phyloP scores from a whole-genome alignment of 139 green algal species.

The Medakamo hakoo region DNA sequence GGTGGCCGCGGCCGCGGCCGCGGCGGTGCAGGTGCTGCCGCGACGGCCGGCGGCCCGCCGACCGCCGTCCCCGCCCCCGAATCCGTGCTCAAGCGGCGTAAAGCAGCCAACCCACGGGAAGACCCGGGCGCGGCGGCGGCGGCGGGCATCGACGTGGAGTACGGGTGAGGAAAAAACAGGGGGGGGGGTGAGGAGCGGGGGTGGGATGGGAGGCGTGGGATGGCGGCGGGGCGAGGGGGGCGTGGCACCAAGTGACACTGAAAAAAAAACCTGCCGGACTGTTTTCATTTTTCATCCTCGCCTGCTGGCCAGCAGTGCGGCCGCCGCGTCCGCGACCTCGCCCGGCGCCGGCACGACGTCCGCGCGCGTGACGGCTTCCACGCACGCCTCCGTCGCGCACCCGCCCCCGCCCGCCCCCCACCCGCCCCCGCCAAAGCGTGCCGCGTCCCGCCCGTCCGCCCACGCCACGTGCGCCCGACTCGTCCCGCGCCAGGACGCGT shows the following conservation, averaged over 20 bases:
- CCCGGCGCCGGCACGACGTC: background rate
- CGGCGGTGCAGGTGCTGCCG: background rate
- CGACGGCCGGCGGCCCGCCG: conserved; percentile 1
- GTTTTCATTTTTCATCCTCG: too few relatives aligned
- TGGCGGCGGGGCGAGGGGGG: background rate
- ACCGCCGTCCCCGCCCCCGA: conserved; percentile 2
- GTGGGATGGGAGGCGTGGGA: too few relatives aligned
- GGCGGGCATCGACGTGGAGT: conserved; percentile 10
- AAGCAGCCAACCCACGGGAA: conserved; percentile 15
- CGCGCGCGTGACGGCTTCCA: background rate
- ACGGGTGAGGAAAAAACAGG: conserved; percentile 6
- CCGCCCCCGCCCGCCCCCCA: too few relatives aligned
- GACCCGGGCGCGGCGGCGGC: background rate
- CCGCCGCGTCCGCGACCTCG: too few relatives aligned
- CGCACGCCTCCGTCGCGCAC: background rate
- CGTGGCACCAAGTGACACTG: too few relatives aligned
- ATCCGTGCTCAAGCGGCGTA: conserved; percentile 6
- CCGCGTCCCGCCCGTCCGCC: background rate
- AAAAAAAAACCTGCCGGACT: too few relatives aligned
- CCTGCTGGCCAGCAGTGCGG: too few relatives aligned
- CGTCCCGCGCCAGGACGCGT: background rate
- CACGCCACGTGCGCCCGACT: background rate
- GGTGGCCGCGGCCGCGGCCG: background rate
- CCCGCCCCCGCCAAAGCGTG: background rate
- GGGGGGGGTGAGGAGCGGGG: too few relatives aligned